Evolutionary conservation across 495 filamentous ascomycete genomes (phyloP), one percentile per base, ranked within the genome.

Genomic region (Podospora bellae-mahoneyi): DNA sequence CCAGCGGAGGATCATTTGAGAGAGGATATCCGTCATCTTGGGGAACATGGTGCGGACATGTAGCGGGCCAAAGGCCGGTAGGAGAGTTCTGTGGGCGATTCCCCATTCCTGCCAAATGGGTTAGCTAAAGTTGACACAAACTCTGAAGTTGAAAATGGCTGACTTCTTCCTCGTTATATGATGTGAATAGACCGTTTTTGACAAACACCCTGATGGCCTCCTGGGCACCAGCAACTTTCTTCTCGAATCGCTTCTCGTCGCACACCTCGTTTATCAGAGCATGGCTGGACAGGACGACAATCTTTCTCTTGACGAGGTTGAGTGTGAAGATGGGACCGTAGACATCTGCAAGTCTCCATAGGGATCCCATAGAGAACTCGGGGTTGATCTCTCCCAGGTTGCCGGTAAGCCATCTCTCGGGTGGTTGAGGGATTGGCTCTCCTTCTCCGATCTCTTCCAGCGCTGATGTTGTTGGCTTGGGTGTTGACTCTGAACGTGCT

Each of bases 1-100:
- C 89, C 89, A 93, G 77, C 92, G 92, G 69, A 91, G 81, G 10
- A 85, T 83, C n/a, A 93, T 78, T 68, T 94, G 90, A 0, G 78
- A 79, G 0, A 88, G 83, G 60, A 92, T 86, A 72, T 92, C 91
- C 66, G 90, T 87, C 90, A 93, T 93, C 65, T 90, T 88, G 66
- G 84, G 79, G 70, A 90, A 92, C 90, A 92, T 93, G 62, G 75
- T 79, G 69, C 85, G 84, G 71, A 95, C 89, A 9, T 85, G 80
- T 34, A 91, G 70, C 3, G 91, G 91, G 0, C 90, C 91, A 75
- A 95, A 92, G 4, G 87, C 90, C 3, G 90, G 90, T 77, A 85
- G 81, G 58, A 86, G 68, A 30, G 90, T 77, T 1, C 91, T 80
- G 73, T 93, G 91, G 15, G 91, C 91, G 55, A 90, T 81, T 0